phyloP scores from a whole-genome alignment of 2,329 filamentous ascomycete species.

The Aureobasidium subglaciale region DNA sequence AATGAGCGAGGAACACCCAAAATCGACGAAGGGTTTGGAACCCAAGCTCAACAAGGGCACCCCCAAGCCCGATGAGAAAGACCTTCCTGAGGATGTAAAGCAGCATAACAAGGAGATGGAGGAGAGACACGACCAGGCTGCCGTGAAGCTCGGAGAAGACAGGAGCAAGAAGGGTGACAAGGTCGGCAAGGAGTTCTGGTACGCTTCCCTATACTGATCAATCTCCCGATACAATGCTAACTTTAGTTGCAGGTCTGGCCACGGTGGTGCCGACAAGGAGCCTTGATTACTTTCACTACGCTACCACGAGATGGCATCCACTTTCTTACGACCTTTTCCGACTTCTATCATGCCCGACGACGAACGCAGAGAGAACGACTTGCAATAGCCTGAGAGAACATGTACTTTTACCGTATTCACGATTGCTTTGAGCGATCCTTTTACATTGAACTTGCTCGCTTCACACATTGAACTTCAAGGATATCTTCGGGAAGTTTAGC shows the following conservation, averaged over 20 bases:
- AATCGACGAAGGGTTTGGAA: slow-evolving; percentile 28
- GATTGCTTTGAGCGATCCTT: not conserved
- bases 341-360: slow-evolving; percentile 1
- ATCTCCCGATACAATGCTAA: not conserved
- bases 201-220: not conserved
- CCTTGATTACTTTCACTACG: not conserved
- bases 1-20: slow-evolving; percentile 12
- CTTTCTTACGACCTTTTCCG: slow-evolving; percentile 4
- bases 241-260: slow-evolving; percentile 5
- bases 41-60: slow-evolving; percentile 37
- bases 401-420: slow-evolving; percentile 8
- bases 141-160: slow-evolving; percentile 32
- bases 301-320: not conserved
- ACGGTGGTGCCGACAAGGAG: slow-evolving; percentile 14
- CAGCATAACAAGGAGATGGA: slow-evolving; percentile 40
- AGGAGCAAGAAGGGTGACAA: slow-evolving; percentile 37
- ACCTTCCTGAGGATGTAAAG: slow-evolving; percentile 31
- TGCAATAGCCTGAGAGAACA: not conserved
- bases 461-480: no score
- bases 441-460: not conserved
- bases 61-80: slow-evolving; percentile 26
- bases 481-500: no score
- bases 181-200: slow-evolving; percentile 34
- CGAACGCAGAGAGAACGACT: not conserved
- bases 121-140: slow-evolving; percentile 34